These are phyloP conservation scores for Coix lacrymajobi DNA, from an alignment of 176 grass and related monocot species.

Conservation along the genomic window DNA sequence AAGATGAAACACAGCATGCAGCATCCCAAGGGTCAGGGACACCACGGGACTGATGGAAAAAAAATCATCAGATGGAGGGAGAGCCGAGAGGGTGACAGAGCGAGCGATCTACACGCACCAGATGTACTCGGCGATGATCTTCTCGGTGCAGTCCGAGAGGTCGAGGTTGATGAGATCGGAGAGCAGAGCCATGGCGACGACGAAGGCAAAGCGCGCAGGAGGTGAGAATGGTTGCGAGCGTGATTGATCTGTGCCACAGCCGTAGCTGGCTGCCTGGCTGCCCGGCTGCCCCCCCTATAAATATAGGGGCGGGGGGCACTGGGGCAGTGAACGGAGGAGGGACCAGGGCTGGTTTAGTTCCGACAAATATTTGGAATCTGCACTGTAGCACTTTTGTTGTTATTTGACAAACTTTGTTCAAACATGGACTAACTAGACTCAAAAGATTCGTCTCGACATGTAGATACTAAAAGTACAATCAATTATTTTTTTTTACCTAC, in stretches of 20 bases:
- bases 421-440: too few relatives aligned
- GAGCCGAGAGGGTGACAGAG: not conserved
- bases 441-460: too few relatives aligned
- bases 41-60: not conserved
- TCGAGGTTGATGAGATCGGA: conserved; percentile 50
- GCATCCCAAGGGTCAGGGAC: not conserved
- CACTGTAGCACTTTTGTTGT: too few relatives aligned
- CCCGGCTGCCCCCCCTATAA: conserved; percentile 11
- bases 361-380: too few relatives aligned
- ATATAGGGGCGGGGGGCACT: too few relatives aligned
- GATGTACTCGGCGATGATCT: conserved; percentile 83
- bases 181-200: conserved; percentile 36
- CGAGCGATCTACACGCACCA: conserved; percentile 32
- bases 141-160: conserved; percentile 47
- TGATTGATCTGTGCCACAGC: not conserved
- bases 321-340: not conserved
- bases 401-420: too few relatives aligned
- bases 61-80: not conserved
- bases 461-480: too few relatives aligned
- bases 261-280: not conserved
- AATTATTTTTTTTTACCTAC: too few relatives aligned
- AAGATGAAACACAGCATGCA: not conserved
- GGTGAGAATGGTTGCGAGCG: not conserved
- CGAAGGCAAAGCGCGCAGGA: not conserved
- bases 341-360: too few relatives aligned